phyloP scores from a whole-genome alignment of 2,329 filamentous ascomycete genomes.

The Aciculosporium take region DNA sequence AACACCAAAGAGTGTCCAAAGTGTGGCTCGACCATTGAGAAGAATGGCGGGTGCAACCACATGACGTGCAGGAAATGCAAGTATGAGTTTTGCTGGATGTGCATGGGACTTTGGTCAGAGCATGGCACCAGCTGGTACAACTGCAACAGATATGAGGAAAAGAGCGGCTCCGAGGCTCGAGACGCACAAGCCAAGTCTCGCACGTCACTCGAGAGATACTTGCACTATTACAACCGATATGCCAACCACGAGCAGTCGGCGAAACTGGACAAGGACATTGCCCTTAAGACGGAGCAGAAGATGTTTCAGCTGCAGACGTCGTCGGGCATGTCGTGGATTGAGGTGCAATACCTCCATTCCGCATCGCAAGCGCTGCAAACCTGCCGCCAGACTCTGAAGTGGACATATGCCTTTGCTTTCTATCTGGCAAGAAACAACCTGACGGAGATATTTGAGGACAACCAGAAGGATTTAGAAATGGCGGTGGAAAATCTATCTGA shows the following conservation, averaged over 20 bases:
- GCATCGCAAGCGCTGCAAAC: constrained; percentile 89
- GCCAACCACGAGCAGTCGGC: constrained; percentile 98
- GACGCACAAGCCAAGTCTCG: constrained; percentile 86
- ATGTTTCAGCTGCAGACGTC: constrained; percentile 92
- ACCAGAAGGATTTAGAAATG: constrained; percentile 95
- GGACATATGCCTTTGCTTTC: constrained; percentile 98
- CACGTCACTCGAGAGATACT: constrained; percentile 83
- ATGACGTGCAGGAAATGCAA: constrained; percentile 96
- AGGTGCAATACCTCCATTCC: constrained; percentile 90
- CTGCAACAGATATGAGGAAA: constrained; percentile 94
- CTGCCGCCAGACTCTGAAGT: constrained; percentile 96
- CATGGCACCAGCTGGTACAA: constrained; percentile 99
- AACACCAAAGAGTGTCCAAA: constrained; percentile 98
- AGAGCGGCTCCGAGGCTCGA: constrained; percentile 77
- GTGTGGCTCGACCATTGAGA: constrained; percentile 94
- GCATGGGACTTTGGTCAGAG: constrained; percentile 97
- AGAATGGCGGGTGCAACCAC: constrained; percentile 96
- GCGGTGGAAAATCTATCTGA: constrained; percentile 93
- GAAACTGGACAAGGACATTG: constrained; percentile 90
- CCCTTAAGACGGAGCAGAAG: constrained; percentile 94
- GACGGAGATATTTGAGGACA: constrained; percentile 96
- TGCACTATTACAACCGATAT: constrained; percentile 98
- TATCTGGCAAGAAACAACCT: constrained; percentile 93
- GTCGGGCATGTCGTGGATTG: constrained; percentile 97
- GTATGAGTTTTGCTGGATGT: constrained; percentile 99